A percentile compares a stretch with the other conserved stretches of the same genome.
Evolutionary conservation across 768 basidiomycete genomes (phyloP).

Genomic region (Xerocomus potaroensis): DNA sequence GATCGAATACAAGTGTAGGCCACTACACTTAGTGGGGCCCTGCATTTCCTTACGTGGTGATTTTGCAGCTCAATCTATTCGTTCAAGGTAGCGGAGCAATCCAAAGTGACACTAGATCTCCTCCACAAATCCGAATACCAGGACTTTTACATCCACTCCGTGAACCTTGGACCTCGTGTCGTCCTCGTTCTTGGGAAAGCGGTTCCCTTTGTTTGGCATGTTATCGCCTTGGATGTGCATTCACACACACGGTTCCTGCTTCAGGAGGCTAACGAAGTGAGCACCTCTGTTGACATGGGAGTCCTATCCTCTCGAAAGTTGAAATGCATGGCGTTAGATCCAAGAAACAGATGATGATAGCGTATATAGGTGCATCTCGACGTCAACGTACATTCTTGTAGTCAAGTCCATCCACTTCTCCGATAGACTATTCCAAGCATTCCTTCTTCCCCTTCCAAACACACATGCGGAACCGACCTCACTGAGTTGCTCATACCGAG

Average conservation of each 20-base stretch:
- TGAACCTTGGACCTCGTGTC: conserved; percentile 17
- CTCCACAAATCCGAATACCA: conserved; percentile 10
- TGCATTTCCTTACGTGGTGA: neutral
- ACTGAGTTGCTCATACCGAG: conserved; percentile 10
- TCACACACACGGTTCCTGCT: conserved; percentile 3
- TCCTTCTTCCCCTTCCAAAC: conserved; percentile 4
- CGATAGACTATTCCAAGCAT: conserved; percentile 10
- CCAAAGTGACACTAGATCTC: conserved; percentile 7
- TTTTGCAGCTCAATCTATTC: conserved; percentile 4
- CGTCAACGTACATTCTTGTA: conserved; percentile 19
- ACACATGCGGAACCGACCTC: neutral
- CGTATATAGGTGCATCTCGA: conserved; percentile 9
- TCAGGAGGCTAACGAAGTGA: conserved; percentile 4
- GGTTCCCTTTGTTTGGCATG: neutral
- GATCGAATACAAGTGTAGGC: conserved; percentile 12
- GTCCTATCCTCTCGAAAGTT: neutral
- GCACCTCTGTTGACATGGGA: neutral
- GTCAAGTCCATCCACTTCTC: neutral
- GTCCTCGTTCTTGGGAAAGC: conserved; percentile 3
- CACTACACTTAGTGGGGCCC: no score
- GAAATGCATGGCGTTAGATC: conserved; percentile 1
- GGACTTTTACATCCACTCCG: neutral
- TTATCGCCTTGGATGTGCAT: conserved; percentile 14
- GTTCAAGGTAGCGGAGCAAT: conserved; percentile 2
- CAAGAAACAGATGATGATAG: neutral